Evolutionary conservation across 768 basidiomycete species (phyloP).

Genomic region (Xerocomus brunneocitrinus): DNA sequence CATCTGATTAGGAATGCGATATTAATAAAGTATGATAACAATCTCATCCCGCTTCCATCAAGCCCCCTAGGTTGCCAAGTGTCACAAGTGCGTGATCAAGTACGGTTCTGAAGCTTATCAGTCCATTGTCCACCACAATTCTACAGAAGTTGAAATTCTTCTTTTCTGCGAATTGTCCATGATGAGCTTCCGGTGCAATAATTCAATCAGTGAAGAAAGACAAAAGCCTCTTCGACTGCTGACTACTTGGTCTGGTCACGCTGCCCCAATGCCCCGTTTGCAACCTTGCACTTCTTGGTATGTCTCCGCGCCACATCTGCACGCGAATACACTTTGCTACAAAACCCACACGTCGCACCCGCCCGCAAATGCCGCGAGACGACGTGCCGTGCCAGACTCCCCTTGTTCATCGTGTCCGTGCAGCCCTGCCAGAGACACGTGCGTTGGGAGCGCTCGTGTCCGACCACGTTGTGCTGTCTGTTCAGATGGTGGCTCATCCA

Average conservation of each 20-base stretch:
- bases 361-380: slow-evolving; percentile 20
- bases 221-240: neutral
- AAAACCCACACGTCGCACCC: slow-evolving; percentile 19
- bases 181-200: neutral
- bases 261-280: slow-evolving; percentile 9
- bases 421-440: slow-evolving; percentile 23
- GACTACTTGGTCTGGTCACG: slow-evolving; percentile 2
- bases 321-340: slow-evolving; percentile 25
- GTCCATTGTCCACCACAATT: neutral
- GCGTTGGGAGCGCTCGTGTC: slow-evolving; percentile 12
- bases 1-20: neutral
- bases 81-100: slow-evolving; percentile 2
- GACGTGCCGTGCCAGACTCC: slow-evolving; percentile 23
- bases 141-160: neutral
- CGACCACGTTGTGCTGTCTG: slow-evolving; percentile 15
- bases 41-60: neutral
- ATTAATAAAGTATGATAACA: neutral
- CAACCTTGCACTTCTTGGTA: slow-evolving; percentile 23
- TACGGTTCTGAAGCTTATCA: neutral
- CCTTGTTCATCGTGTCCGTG: slow-evolving; percentile 24
- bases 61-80: neutral
- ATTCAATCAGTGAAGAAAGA: neutral
- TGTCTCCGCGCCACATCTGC: slow-evolving; percentile 25
- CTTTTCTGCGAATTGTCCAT: neutral
- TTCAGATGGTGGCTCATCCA: slow-evolving; percentile 25